Conservation (phyloP, 2,329 filamentous ascomycete genomes). For the Microcyclospora pomicola region DNA sequence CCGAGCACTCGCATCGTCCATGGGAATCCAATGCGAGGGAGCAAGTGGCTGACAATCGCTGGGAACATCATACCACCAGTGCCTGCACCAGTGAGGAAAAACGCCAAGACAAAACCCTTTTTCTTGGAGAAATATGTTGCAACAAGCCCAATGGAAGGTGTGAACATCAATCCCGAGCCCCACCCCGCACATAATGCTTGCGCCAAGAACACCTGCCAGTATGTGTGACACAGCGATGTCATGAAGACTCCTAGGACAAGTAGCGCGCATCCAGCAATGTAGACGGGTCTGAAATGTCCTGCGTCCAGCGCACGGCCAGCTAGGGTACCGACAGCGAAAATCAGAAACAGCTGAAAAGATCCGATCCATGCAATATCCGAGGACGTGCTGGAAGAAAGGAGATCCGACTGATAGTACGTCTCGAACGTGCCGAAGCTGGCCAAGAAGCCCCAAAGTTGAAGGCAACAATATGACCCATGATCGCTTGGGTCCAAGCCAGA, state of each 20-base stretch:
- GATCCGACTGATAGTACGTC: background rate
- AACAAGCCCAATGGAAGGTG: slow-evolving; percentile 47
- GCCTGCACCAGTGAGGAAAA: slow-evolving; percentile 45
- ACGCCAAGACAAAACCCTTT: slow-evolving; percentile 42
- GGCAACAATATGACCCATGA: background rate
- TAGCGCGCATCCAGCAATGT: slow-evolving; percentile 27
- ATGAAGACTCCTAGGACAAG: slow-evolving; percentile 5
- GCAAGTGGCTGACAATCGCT: slow-evolving; percentile 34
- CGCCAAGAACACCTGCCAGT: slow-evolving; percentile 40
- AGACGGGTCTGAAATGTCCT: slow-evolving; percentile 31
- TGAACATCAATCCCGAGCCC: slow-evolving; percentile 48
- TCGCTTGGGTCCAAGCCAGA: background rate
- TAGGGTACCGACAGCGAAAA: slow-evolving; percentile 35
- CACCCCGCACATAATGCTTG: slow-evolving; percentile 38
- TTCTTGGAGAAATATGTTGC: slow-evolving; percentile 48
- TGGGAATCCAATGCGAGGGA: slow-evolving; percentile 35
- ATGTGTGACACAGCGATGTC: slow-evolving; percentile 25
- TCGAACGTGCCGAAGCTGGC: background rate
- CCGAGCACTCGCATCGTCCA: slow-evolving; percentile 40
- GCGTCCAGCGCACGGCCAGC: slow-evolving; percentile 37
- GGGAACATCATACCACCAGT: slow-evolving; percentile 42
- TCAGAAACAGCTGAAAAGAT: slow-evolving; percentile 36
- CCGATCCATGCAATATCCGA: slow-evolving; percentile 26
- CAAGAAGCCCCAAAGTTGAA: background rate
- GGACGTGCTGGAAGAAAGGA: background rate